phyloP scores from a whole-genome alignment of 768 basidiomycete genomes.

The Suillus clintonianus region DNA sequence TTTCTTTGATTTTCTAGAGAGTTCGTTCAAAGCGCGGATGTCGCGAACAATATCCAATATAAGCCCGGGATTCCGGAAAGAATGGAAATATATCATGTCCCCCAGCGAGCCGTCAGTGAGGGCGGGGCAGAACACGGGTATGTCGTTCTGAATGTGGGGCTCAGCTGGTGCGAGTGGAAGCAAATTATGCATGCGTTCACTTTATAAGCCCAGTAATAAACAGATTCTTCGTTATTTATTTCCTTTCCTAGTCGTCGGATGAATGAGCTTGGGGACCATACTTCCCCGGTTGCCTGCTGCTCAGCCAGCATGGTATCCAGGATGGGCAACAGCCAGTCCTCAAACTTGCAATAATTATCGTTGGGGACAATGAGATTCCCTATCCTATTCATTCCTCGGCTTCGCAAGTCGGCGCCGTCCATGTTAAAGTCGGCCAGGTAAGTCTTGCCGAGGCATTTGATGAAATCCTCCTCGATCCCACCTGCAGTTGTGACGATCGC shows the following conservation, averaged over 20 bases:
- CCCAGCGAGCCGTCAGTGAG: constrained; percentile 97
- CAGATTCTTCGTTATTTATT: constrained; percentile 94
- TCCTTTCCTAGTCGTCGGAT: constrained; percentile 94
- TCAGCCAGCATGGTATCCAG: constrained; percentile 89
- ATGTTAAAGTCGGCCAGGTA: constrained; percentile 93
- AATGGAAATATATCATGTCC: constrained; percentile 99
- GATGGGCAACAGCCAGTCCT: constrained; percentile 98
- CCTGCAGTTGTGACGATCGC: constrained; percentile 96
- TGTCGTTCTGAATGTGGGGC: constrained; percentile 74
- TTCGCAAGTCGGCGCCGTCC: constrained; percentile 85
- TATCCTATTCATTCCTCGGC: constrained; percentile 93
- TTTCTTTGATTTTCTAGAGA: constrained; percentile 82
- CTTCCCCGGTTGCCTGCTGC: constrained; percentile 65
- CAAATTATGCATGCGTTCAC: constrained; percentile 50
- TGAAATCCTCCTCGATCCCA: constrained; percentile 98
- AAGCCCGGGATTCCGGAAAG: constrained; percentile 83
- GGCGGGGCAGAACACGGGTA: constrained; percentile 98
- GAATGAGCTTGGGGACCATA: constrained; percentile 95
- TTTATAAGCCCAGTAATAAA: constrained; percentile 99
- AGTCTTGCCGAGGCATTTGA: constrained; percentile 97
- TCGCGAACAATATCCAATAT: constrained; percentile 93
- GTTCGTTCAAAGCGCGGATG: constrained; percentile 89
- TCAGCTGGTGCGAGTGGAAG: constrained; percentile 21
- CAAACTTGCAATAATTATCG: constrained; percentile 98
- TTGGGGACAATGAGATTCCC: constrained; percentile 97